These are phyloP conservation scores for Darksidea phi DNA, from an alignment of 495 filamentous ascomycete species.

Conservation along the genomic window DNA sequence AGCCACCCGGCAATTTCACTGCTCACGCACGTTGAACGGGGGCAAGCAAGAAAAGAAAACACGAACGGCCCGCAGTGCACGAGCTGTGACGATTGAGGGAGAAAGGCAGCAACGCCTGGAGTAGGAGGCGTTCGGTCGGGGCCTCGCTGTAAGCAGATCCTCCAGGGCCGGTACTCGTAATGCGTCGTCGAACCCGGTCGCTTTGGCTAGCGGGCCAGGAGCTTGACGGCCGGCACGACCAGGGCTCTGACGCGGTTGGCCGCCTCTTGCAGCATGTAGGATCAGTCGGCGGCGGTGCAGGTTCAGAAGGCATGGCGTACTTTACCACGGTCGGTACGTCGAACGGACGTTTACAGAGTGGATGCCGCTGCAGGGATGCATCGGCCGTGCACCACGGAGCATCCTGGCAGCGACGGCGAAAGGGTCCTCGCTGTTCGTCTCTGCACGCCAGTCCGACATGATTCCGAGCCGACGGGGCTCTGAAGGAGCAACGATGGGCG, in stretches of 20 bases:
- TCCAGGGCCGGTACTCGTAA: conserved; percentile 34
- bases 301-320: conserved; percentile 23
- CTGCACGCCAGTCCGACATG: conserved; percentile 4
- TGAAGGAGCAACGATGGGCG: conserved; percentile 11
- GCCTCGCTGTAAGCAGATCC: conserved; percentile 35
- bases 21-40: background rate
- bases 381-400: background rate
- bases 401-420: background rate
- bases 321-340: conserved; percentile 11
- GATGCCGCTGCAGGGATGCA: background rate
- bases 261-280: conserved; percentile 31
- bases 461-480: conserved; percentile 4
- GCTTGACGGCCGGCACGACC: conserved; percentile 9
- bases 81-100: conserved; percentile 15
- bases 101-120: conserved; percentile 9
- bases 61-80: background rate
- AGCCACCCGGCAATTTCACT: conserved; percentile 17
- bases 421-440: conserved; percentile 6
- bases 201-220: conserved; percentile 11
- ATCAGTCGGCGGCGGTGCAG: conserved; percentile 28
- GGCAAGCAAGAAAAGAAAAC: background rate
- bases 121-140: conserved; percentile 23
- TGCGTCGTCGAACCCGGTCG: conserved; percentile 33
- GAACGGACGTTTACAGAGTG: conserved; percentile 2
- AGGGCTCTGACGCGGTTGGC: conserved; percentile 15